Evolutionary conservation across 1,139 yeast genomes (phyloP).

Genomic region (Saccharomyces pastorianus): DNA sequence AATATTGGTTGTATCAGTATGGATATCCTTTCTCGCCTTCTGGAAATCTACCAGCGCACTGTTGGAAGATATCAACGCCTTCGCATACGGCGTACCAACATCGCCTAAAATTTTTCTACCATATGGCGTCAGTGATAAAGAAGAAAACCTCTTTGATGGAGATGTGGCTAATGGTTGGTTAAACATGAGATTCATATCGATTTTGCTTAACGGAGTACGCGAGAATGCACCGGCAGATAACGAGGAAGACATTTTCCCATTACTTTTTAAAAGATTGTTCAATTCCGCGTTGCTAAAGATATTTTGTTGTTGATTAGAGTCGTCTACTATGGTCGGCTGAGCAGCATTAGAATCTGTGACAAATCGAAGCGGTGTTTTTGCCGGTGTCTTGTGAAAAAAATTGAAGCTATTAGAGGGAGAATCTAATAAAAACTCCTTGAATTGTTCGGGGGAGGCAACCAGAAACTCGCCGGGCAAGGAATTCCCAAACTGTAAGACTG

Average conservation of each 20-base stretch:
- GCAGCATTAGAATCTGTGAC: conserved; percentile 13
- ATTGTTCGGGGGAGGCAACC: conserved; percentile 30
- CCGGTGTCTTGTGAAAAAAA: conserved; percentile 29
- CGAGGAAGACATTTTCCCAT: neutral
- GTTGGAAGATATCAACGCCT: conserved; percentile 22
- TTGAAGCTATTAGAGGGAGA: conserved; percentile 27
- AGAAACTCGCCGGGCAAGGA: conserved; percentile 25
- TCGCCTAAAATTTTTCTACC: conserved; percentile 27
- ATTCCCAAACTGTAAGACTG: conserved; percentile 22
- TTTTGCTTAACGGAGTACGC: conserved; percentile 26
- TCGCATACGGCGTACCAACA: conserved; percentile 27
- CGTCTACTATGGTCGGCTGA: neutral
- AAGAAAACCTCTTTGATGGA: conserved; percentile 24
- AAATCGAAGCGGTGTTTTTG: conserved; percentile 29
- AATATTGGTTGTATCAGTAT: conserved; percentile 6
- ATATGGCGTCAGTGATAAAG: conserved; percentile 28
- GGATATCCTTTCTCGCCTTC: conserved; percentile 26
- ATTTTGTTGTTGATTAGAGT: conserved; percentile 1
- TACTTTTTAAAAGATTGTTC: conserved; percentile 7
- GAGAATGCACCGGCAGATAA: conserved; percentile 1
- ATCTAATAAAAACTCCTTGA: conserved; percentile 29
- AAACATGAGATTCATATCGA: conserved; percentile 30
- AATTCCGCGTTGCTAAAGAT: conserved; percentile 9
- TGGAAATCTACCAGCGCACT: conserved; percentile 31
- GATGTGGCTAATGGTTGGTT: conserved; percentile 22